Evolutionary conservation across 1,139 yeast species (phyloP), one percentile per base, ranked within the genome.

Genomic region (Geotrichum reessii): DNA sequence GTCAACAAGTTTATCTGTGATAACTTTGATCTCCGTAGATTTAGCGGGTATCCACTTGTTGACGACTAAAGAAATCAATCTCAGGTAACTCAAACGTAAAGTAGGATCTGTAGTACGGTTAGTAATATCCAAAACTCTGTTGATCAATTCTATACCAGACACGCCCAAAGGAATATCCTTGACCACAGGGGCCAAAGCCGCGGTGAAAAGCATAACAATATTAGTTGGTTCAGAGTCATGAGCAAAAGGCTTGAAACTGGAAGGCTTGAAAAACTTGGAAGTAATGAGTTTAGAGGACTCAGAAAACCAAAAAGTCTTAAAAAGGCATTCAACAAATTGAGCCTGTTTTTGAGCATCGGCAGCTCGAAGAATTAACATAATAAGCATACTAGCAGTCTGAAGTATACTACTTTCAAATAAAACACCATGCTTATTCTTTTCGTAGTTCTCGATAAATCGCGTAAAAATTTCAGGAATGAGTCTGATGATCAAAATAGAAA

Each of bases 51-150:
- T 28, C 78, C 80, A 78, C 68, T 83, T 83, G 69, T 89, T 89
- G n/a, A 81, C 73, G 25, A 85, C 60, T 37, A 88, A 68, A 2
- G 88, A 75, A 21, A 87, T 66, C 19, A 81, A 71, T 65, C 87
- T 84, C 52, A 87, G 74, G 64, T 86, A 85, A 1, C 83, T 83
- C 22, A 85, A 71, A 64, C 83, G 78, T 48, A 76, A 69, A 52
- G 74, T 75, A 2, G 68, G 62, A 4, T 60, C 60, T 9, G 62
- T 40, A 33, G 67, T 56, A 62, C 60, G 55, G 2, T 63, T 63
- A 3, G 75, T 61, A 2, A 73, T 60, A 0, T 57, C 44, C 3
- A 73, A 61, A 0, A 73, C 54, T 19, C 63, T 61, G 1, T 67
- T 65, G 3, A 71, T 62, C 25, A 70, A 61, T 7, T 50, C 62